phyloP scores from a whole-genome alignment of 108 stramenopile species.

The Pseudonitzschia pungens region DNA sequence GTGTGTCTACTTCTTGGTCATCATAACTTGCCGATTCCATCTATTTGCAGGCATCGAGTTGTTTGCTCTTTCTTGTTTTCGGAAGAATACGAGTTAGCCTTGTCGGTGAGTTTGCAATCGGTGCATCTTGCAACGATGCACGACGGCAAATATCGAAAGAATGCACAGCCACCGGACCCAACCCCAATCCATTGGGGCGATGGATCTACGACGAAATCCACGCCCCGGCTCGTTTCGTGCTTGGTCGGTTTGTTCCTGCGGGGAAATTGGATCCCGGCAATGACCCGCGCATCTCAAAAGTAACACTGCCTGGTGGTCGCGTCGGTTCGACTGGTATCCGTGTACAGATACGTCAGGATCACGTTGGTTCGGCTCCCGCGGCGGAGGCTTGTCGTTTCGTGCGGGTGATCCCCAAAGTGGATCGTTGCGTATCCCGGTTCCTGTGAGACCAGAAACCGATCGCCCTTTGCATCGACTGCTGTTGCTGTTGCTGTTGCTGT shows the following conservation, averaged over 20 bases:
- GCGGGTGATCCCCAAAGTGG: constrained; percentile 54
- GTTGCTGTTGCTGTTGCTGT: background rate
- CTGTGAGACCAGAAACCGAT: constrained; percentile 41
- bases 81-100: background rate
- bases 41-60: background rate
- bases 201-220: too few relatives aligned
- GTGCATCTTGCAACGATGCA: too few relatives aligned
- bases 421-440: constrained; percentile 42
- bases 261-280: background rate
- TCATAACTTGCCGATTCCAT: background rate
- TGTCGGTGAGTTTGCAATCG: too few relatives aligned
- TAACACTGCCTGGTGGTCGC: constrained; percentile 39
- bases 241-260: too few relatives aligned
- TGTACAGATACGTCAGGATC: constrained; percentile 52
- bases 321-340: constrained; percentile 34
- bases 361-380: constrained; percentile 48
- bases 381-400: constrained; percentile 43
- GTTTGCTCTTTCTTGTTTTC: background rate
- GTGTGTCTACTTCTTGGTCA: too few relatives aligned
- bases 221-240: too few relatives aligned
- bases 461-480: background rate
- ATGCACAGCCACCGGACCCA: too few relatives aligned
- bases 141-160: too few relatives aligned
- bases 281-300: background rate
- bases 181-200: too few relatives aligned